These are phyloP conservation scores for Lactarius pseudohatsudake DNA, from an alignment of 768 basidiomycete genomes.

Conservation along the genomic window DNA sequence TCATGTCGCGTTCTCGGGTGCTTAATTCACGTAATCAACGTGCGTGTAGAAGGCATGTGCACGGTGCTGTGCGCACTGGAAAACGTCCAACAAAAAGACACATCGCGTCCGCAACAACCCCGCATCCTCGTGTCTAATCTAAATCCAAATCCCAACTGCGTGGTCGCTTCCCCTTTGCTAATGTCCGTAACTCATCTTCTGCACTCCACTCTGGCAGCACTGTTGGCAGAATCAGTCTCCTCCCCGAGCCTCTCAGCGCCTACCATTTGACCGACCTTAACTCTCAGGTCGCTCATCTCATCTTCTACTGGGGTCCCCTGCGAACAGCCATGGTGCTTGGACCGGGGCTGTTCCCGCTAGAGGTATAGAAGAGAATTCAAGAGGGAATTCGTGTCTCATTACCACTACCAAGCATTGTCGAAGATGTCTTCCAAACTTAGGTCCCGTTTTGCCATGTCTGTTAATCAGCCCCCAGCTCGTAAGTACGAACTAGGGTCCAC, in stretches of 20 bases:
- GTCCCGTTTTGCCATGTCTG: too few relatives aligned
- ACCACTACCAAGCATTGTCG: not conserved
- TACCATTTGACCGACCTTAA: too few relatives aligned
- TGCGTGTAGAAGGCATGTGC: not conserved
- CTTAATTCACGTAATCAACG: not conserved
- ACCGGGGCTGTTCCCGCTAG: not conserved
- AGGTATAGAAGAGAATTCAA: not conserved
- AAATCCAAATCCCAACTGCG: not conserved
- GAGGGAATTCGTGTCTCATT: not conserved
- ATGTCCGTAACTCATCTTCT: not conserved
- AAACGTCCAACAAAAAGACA: not conserved
- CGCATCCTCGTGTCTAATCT: not conserved
- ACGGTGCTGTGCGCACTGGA: not conserved
- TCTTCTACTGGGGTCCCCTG: too few relatives aligned
- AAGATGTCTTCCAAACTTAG: not conserved
- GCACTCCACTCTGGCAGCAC: too few relatives aligned
- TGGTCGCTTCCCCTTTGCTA: not conserved
- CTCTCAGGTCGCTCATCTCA: too few relatives aligned
- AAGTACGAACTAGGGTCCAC: not conserved
- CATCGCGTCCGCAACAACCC: not conserved
- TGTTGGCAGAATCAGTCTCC: too few relatives aligned
- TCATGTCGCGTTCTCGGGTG: not conserved
- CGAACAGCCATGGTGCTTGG: too few relatives aligned
- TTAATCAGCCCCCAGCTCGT: not conserved
- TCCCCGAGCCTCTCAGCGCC: too few relatives aligned